phyloP scores from a whole-genome alignment of 495 filamentous ascomycete species.

The Penicillium cataractarum region DNA sequence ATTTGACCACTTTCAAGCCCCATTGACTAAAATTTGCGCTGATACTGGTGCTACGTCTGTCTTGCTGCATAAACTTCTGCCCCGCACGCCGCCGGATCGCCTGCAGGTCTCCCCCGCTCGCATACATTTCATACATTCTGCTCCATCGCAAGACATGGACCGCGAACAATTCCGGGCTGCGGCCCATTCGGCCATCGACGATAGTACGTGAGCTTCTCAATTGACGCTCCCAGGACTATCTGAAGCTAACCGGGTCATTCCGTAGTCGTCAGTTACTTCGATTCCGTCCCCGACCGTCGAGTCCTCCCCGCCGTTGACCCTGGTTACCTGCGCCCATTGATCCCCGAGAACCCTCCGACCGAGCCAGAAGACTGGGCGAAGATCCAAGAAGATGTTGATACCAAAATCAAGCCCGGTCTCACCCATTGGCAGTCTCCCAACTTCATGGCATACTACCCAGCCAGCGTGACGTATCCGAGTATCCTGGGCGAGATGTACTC shows the following conservation, averaged over 20 bases:
- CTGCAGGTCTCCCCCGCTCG: slow-evolving; percentile 1
- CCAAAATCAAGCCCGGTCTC: slow-evolving; percentile 89
- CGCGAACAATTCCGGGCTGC: slow-evolving; percentile 79
- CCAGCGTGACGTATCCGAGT: slow-evolving; percentile 77
- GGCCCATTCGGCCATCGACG: slow-evolving; percentile 79
- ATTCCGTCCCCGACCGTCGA: slow-evolving; percentile 67
- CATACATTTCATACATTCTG: not conserved
- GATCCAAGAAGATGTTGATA: slow-evolving; percentile 84
- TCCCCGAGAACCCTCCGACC: slow-evolving; percentile 73
- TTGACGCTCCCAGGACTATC: not conserved
- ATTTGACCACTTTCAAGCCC: not conserved
- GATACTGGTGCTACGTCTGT: not conserved
- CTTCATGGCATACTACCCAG: slow-evolving; percentile 97
- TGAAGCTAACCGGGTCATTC: slow-evolving; percentile 8
- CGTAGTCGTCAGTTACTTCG: slow-evolving; percentile 81
- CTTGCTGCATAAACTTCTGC: not conserved
- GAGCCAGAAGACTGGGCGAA: slow-evolving; percentile 75
- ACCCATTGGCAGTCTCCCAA: slow-evolving; percentile 97
- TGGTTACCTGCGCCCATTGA: slow-evolving; percentile 80
- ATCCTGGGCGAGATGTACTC: slow-evolving; percentile 95
- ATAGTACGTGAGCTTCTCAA: slow-evolving; percentile 60
- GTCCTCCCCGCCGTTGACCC: slow-evolving; percentile 81
- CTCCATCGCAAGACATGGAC: slow-evolving; percentile 61
- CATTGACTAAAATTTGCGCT: not conserved
- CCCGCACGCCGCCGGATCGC: not conserved